Conservation (phyloP, 805 yeast genomes). For the Starmerella roubikii region DNA sequence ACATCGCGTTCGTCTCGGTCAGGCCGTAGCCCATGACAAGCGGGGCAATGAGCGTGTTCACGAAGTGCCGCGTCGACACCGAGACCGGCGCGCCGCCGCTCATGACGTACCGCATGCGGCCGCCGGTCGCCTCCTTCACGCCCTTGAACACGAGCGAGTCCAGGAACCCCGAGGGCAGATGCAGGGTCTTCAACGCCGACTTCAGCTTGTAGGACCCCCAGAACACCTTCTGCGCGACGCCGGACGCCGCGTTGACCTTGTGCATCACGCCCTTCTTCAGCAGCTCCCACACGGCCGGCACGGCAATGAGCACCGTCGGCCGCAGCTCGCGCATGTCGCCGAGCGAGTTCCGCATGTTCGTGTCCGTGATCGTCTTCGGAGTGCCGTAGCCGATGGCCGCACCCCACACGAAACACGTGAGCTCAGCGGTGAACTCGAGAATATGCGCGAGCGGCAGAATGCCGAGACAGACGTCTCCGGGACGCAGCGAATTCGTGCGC, state of each 20-base stretch:
- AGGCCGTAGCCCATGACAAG: slow-evolving; percentile 91
- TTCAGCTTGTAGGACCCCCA: slow-evolving; percentile 82
- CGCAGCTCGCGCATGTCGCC: slow-evolving; percentile 78
- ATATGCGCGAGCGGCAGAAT: slow-evolving; percentile 95
- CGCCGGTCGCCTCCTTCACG: slow-evolving; percentile 91
- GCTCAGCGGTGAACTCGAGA: slow-evolving; percentile 81
- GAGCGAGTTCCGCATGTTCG: slow-evolving; percentile 66
- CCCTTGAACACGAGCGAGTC: slow-evolving; percentile 71
- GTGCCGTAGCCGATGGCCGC: slow-evolving; percentile 76
- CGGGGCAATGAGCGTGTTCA: slow-evolving; percentile 64
- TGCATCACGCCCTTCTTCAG: slow-evolving; percentile 82
- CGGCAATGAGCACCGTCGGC: slow-evolving; percentile 96
- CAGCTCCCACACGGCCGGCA: slow-evolving; percentile 96
- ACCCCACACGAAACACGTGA: slow-evolving; percentile 77
- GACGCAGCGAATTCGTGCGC: slow-evolving; percentile 35
- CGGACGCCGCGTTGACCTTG: slow-evolving; percentile 55
- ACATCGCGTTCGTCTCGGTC: slow-evolving; percentile 90
- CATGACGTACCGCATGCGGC: slow-evolving; percentile 53
- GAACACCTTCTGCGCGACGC: slow-evolving; percentile 60
- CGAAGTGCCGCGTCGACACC: slow-evolving; percentile 64
- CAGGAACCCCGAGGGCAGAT: slow-evolving; percentile 63
- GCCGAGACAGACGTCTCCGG: slow-evolving; percentile 62
- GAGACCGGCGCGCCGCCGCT: slow-evolving; percentile 93
- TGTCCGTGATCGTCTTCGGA: slow-evolving; percentile 79
- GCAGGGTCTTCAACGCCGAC: slow-evolving; percentile 43